Evolutionary conservation across 139 green algal species (phyloP), one percentile per base, ranked within the genome.

Genomic region (Chlorella sp.): DNA sequence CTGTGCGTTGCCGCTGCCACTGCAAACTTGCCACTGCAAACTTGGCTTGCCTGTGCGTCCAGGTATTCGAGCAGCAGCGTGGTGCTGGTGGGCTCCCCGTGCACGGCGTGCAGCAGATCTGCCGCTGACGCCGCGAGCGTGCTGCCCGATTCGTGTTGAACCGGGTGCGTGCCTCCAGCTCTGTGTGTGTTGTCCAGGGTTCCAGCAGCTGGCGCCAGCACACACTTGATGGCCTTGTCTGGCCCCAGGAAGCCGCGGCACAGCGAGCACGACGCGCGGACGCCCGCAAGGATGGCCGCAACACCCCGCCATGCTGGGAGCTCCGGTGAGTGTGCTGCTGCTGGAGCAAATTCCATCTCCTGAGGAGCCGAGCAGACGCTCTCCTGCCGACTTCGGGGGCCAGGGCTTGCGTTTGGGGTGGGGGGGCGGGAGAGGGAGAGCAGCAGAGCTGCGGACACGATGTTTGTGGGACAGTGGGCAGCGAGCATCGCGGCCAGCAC

Each of bases 231-330:
- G 1, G 67, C 31, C 1, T 66, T 59, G 17, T 74, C 23, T 0
- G 60, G 74, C 0, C 74, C 74, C 1, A 79, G 17, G n/a, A 79
- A 79, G 31, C 67, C 62, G 0, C 74, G 31, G 24, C 62, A 34
- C 0, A 51, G 20, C 10, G 30, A 67, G 36, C 59, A 74, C 0
- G 35, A 32, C 0, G 74, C 67, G 29, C 72, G 74, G 14, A 79
- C 34, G 14, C 63, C 63, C 3, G 63, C 63, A 20, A 14, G 49
- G 63, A 49, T 67, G 61, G 61, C 2, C 6, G 20, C n/a, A 36
- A 34, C 61, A 67, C 23, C 29, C 3, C n/a, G 3, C 23, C n/a
- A n/a, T n/a, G n/a, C n/a, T n/a, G n/a, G n/a, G n/a, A n/a, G n/a
- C n/a, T n/a, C n/a, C n/a, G n/a, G n/a, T n/a, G n/a, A n/a, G n/a